Evolutionary conservation across 371 early-diverging fungal species (phyloP), one percentile per base, ranked within the genome.

Genomic region (Apophysomyces variabilis): DNA sequence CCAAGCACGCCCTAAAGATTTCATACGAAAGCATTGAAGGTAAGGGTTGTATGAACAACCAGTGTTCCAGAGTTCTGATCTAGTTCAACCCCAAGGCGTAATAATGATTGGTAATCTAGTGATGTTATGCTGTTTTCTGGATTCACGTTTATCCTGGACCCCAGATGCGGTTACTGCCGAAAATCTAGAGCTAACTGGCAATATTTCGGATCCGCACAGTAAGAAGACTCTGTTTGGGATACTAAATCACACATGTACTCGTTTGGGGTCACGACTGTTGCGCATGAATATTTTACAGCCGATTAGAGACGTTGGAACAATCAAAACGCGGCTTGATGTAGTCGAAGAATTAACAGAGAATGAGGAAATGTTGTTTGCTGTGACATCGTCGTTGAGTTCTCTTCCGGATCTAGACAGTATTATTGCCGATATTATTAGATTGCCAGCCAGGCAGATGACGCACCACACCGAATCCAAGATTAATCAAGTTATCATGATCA

Each of bases 221-320:
- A 76, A 73, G 32, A 69, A 82, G 14, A 85, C 89, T 0, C 78
- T 93, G 0, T 84, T 83, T 64, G 75, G 74, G 6, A 74, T 87
- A 1, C 60, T 92, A 12, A 84, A 90, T 66, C 75, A 84, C 14
- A 92, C 92, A 0, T 18, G 61, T 2, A 93, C 93, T 1, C 78
- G 87, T 0, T 92, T 92, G 92, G 93, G 93, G 1, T 80, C 86
- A 3, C 88, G 93, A 2, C 67, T 93, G 5, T 80, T 95, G 45
- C 85, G 92, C 5, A 85, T 81, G 39, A 92, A 87, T 64, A 85
- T 94, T 16, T 65, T 95, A 8, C 93, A 93, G 60, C 95, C 95
- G 1, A 68, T 82, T 21, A 67, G 62, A 68, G 75, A 77, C 57
- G 7, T 70, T 6, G 63, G 68, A 0, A 69, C 79, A 0, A 79